These are phyloP conservation scores for Oryza nivara DNA, from an alignment of 176 grass and related monocot species.

Conservation along the genomic window DNA sequence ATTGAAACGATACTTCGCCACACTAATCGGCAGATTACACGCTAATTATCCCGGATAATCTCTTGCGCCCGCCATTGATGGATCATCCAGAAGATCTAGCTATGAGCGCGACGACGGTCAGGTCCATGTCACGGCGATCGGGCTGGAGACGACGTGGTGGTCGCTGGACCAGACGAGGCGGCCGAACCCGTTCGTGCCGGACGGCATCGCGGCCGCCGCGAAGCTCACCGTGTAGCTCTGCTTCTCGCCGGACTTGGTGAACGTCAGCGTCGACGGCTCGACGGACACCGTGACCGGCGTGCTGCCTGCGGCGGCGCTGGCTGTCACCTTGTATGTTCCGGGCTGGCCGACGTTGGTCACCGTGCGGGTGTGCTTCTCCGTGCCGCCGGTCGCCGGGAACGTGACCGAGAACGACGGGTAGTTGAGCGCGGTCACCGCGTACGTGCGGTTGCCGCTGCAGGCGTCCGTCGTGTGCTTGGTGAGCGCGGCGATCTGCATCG, in stretches of 20 bases:
- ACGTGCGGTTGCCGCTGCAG: slow-evolving; percentile 56
- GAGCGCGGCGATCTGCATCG: slow-evolving; percentile 66
- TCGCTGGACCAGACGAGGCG: slow-evolving; percentile 81
- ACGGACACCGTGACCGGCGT: slow-evolving; percentile 58
- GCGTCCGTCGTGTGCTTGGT: slow-evolving; percentile 57
- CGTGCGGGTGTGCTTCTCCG: slow-evolving; percentile 77
- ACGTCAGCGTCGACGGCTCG: slow-evolving; percentile 68
- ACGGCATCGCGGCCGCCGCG: slow-evolving; percentile 49
- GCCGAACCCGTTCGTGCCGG: slow-evolving; percentile 64
- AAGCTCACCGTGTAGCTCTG: slow-evolving; percentile 87
- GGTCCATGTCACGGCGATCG: slow-evolving; percentile 72
- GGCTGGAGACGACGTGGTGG: slow-evolving; percentile 85
- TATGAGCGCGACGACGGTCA: slow-evolving; percentile 6
- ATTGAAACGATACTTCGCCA: slow-evolving; percentile 16
- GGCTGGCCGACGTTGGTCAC: slow-evolving; percentile 74
- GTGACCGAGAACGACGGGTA: slow-evolving; percentile 88
- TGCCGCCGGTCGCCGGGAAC: slow-evolving; percentile 39
- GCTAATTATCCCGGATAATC: background rate
- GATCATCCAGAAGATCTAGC: background rate
- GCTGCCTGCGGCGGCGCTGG: slow-evolving; percentile 33
- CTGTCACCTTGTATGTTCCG: slow-evolving; percentile 73
- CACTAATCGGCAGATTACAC: slow-evolving; percentile 13
- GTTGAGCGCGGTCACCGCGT: slow-evolving; percentile 69
- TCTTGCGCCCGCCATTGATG: slow-evolving; percentile 19
- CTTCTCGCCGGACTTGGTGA: slow-evolving; percentile 69